Percentiles rank a stretch among this genome's conserved stretches.
Evolutionary conservation across 208 protist species (phyloP).

Genomic region (Angomonas ambiguus): DNA sequence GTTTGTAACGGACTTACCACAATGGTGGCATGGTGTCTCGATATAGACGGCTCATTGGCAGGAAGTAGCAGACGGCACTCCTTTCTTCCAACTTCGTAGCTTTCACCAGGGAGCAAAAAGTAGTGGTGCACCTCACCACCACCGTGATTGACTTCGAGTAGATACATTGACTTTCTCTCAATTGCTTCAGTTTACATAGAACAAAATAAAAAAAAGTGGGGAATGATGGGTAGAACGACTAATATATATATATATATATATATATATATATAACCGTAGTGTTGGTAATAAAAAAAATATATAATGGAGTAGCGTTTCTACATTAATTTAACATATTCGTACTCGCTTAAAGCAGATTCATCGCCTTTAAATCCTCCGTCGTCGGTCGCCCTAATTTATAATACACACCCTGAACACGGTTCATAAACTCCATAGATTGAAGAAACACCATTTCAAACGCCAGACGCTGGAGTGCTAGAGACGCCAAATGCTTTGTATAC

Average conservation of each 20-base stretch:
- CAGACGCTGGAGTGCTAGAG: slow-evolving; percentile 57
- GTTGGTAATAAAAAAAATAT: slow-evolving; percentile 1
- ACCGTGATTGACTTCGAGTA: slow-evolving; percentile 62
- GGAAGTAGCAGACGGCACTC: slow-evolving; percentile 56
- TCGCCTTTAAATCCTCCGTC: slow-evolving; percentile 41
- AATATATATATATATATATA: not conserved
- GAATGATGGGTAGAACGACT: not conserved
- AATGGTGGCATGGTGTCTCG: slow-evolving; percentile 65
- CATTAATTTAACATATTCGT: too few species aligned
- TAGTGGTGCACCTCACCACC: slow-evolving; percentile 58
- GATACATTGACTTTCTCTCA: slow-evolving; percentile 32
- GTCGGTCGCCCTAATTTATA: slow-evolving; percentile 61
- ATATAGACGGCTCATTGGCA: slow-evolving; percentile 63
- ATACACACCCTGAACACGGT: slow-evolving; percentile 70
- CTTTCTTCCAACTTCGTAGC: slow-evolving; percentile 69
- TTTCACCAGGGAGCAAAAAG: slow-evolving; percentile 49
- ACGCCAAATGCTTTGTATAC: slow-evolving; percentile 49
- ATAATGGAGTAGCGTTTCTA: not conserved
- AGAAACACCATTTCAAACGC: slow-evolving; percentile 86
- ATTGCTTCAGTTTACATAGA: too few species aligned
- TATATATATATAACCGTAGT: not conserved
- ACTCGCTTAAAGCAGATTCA: slow-evolving; percentile 55
- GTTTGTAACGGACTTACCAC: slow-evolving; percentile 27
- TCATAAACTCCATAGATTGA: slow-evolving; percentile 86
- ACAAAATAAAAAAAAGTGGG: slow-evolving; percentile 7